These are phyloP conservation scores for Eutypella sp. DNA, from an alignment of 2,329 filamentous ascomycete species.

Conservation along the genomic window DNA sequence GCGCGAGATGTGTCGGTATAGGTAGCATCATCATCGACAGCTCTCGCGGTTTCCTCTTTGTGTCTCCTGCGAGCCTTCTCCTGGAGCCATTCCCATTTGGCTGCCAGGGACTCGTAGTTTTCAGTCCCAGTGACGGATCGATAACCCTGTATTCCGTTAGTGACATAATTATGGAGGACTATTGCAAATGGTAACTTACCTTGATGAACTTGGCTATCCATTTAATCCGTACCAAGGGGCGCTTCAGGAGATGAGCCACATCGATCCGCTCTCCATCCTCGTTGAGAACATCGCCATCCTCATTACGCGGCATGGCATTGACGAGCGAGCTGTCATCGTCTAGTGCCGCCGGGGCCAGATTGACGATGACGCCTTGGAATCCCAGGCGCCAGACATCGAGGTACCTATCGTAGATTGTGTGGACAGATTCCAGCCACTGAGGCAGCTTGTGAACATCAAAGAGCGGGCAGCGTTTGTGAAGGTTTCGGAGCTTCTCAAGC, in stretches of 20 bases:
- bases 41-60: slow-evolving; percentile 66
- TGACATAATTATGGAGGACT: slow-evolving; percentile 6
- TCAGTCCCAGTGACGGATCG: slow-evolving; percentile 47
- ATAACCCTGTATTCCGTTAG: slow-evolving; percentile 49
- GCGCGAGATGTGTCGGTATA: slow-evolving; percentile 76
- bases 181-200: slow-evolving; percentile 35
- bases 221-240: slow-evolving; percentile 82
- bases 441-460: slow-evolving; percentile 67
- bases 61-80: slow-evolving; percentile 69
- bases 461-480: slow-evolving; percentile 76
- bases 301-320: slow-evolving; percentile 55
- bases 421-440: slow-evolving; percentile 74
- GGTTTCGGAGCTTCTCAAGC: slow-evolving; percentile 74
- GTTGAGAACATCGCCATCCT: slow-evolving; percentile 62
- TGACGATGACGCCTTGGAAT: slow-evolving; percentile 92
- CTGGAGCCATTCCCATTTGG: slow-evolving; percentile 67
- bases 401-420: slow-evolving; percentile 79
- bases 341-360: slow-evolving; percentile 66
- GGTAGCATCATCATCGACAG: slow-evolving; percentile 82
- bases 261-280: slow-evolving; percentile 85
- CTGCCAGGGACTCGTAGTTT: slow-evolving; percentile 54
- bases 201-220: slow-evolving; percentile 81
- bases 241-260: slow-evolving; percentile 86
- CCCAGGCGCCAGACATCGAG: slow-evolving; percentile 85
- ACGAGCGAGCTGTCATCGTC: slow-evolving; percentile 59